These are phyloP conservation scores for Panaeolus papilionaceus DNA, from an alignment of 768 basidiomycete species.

Conservation along the genomic window DNA sequence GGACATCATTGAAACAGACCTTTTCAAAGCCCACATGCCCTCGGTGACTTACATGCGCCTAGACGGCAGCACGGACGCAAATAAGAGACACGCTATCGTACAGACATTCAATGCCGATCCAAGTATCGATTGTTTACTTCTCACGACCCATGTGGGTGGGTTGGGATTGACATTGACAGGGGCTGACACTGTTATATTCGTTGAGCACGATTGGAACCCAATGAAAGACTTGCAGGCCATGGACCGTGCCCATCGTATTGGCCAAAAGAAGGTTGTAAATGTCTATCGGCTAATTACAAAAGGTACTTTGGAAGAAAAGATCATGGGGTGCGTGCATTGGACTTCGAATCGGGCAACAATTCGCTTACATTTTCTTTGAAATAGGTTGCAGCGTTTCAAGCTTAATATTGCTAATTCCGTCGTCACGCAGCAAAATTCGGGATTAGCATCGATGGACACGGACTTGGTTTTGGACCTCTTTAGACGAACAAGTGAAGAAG, in stretches of 20 bases:
- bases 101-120: slow-evolving; percentile 99
- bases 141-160: slow-evolving; percentile 98
- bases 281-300: slow-evolving; percentile 97
- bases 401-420: slow-evolving; percentile 97
- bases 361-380: slow-evolving; percentile 22
- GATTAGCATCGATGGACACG: slow-evolving; percentile 94
- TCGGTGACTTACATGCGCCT: slow-evolving; percentile 98
- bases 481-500: slow-evolving; percentile 81
- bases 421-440: slow-evolving; percentile 97
- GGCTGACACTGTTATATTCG: slow-evolving; percentile 98
- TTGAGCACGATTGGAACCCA: slow-evolving; percentile 99
- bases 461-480: slow-evolving; percentile 97
- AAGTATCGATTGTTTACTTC: slow-evolving; percentile 92
- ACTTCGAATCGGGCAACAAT: slow-evolving; percentile 2
- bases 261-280: slow-evolving; percentile 99
- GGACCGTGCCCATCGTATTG: slow-evolving; percentile 98
- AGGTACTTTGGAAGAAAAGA: slow-evolving; percentile 98
- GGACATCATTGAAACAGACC: slow-evolving; percentile 92
- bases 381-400: slow-evolving; percentile 96
- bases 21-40: slow-evolving; percentile 93
- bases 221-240: slow-evolving; percentile 99
- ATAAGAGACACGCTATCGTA: slow-evolving; percentile 94
- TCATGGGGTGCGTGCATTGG: slow-evolving; percentile 85
- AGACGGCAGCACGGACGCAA: slow-evolving; percentile 91
- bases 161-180: slow-evolving; percentile 95